phyloP scores from a whole-genome alignment of 1,284 basidiomycete species.

The Heterobasidion parviporum region DNA sequence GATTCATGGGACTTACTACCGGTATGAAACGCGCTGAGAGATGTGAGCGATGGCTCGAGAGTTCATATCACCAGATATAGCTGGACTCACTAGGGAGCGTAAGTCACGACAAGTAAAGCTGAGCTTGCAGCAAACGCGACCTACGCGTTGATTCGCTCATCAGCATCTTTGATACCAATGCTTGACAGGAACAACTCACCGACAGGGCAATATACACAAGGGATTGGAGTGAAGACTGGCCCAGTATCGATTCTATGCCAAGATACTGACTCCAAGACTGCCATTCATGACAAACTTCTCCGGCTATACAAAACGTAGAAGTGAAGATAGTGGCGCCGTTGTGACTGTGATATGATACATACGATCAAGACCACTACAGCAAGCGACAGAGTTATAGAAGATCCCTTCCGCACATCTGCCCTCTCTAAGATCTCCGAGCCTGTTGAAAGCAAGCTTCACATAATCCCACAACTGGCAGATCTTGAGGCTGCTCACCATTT shows the following conservation, averaged over 20 bases:
- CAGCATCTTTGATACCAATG: background rate
- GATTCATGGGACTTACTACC: slow-evolving; percentile 45
- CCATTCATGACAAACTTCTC: slow-evolving; percentile 68
- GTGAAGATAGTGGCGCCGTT: background rate
- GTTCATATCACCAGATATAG: background rate
- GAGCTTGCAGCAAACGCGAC: slow-evolving; percentile 55
- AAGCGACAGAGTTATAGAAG: slow-evolving; percentile 67
- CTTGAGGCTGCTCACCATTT: slow-evolving; percentile 45
- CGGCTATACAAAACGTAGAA: slow-evolving; percentile 32
- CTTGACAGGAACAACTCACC: slow-evolving; percentile 23
- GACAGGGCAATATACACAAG: slow-evolving; percentile 55
- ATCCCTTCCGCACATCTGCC: slow-evolving; percentile 65
- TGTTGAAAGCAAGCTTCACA: slow-evolving; percentile 15
- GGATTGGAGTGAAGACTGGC: slow-evolving; percentile 53
- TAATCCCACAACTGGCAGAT: background rate
- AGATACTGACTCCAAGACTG: slow-evolving; percentile 58
- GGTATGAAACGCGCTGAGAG: slow-evolving; percentile 61
- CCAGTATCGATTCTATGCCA: slow-evolving; percentile 43
- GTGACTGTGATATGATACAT: slow-evolving; percentile 21
- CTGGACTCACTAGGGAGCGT: slow-evolving; percentile 58
- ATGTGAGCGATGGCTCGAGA: background rate
- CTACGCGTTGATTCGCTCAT: slow-evolving; percentile 23
- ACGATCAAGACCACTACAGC: slow-evolving; percentile 72
- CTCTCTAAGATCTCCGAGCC: slow-evolving; percentile 64
- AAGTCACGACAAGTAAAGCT: slow-evolving; percentile 55